phyloP scores from a whole-genome alignment of 495 filamentous ascomycete genomes.

The Penicillium lagena region DNA sequence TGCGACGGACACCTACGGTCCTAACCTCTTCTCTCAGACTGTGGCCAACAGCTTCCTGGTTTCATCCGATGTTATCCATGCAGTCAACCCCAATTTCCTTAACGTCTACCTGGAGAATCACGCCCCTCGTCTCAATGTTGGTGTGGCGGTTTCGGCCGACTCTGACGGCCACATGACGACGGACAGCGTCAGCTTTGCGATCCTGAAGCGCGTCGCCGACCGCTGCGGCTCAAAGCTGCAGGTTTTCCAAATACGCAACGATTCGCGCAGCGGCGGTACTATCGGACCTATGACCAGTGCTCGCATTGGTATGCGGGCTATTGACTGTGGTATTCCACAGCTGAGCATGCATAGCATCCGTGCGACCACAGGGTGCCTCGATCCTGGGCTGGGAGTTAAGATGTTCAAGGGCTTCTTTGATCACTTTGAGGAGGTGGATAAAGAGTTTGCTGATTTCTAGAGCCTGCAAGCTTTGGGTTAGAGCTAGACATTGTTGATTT shows the following conservation, averaged over 20 bases:
- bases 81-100: constrained; percentile 90
- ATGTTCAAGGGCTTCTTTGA: constrained; percentile 89
- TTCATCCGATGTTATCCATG: constrained; percentile 89
- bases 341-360: constrained; percentile 93
- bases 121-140: constrained; percentile 82
- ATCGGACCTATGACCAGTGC: constrained; percentile 88
- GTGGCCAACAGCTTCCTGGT: constrained; percentile 91
- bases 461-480: neutral
- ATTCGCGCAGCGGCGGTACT: constrained; percentile 79
- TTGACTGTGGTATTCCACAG: constrained; percentile 89
- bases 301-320: constrained; percentile 73
- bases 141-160: constrained; percentile 78
- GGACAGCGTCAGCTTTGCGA: constrained; percentile 70
- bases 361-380: constrained; percentile 78
- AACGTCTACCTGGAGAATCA: constrained; percentile 76
- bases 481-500: neutral
- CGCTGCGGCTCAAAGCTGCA: constrained; percentile 66
- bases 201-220: constrained; percentile 69
- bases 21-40: constrained; percentile 71
- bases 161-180: constrained; percentile 91
- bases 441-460: constrained; percentile 61
- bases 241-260: constrained; percentile 93
- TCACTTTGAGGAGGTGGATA: constrained; percentile 79
- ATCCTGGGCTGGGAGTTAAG: constrained; percentile 84
- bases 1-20: constrained; percentile 41